Conservation (phyloP, 805 yeast species). For the Pichia membranifaciens region DNA sequence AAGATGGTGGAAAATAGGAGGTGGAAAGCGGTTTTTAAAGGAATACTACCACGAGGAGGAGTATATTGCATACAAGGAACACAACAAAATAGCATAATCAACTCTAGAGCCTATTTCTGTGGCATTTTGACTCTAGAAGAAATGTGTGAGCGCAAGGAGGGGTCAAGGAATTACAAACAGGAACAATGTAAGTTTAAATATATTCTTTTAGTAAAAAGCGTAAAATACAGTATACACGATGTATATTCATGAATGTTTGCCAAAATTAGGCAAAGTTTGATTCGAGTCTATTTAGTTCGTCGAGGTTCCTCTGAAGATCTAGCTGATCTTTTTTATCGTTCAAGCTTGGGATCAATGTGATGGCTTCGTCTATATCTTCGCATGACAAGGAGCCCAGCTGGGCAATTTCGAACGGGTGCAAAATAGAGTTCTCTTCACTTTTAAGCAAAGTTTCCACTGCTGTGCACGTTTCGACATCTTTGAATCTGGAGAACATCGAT, state of each 20-base stretch:
- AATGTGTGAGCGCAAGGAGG: too few species aligned
- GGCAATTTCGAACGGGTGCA: constrained; percentile 95
- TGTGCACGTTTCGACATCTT: constrained; percentile 85
- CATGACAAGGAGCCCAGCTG: constrained; percentile 83
- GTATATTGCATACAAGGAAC: constrained; percentile 13
- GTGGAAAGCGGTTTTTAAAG: constrained; percentile 52
- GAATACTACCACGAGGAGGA: constrained; percentile 33
- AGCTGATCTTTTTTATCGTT: constrained; percentile 75
- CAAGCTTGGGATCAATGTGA: constrained; percentile 86
- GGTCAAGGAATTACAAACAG: background rate
- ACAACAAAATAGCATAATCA: too few species aligned
- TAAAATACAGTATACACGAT: constrained; percentile 1
- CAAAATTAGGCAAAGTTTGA: constrained; percentile 27
- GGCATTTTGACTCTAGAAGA: too few species aligned
- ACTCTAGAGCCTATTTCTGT: too few species aligned
- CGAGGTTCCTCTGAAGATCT: constrained; percentile 79
- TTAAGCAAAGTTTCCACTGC: constrained; percentile 86
- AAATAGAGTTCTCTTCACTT: constrained; percentile 60
- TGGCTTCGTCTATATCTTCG: constrained; percentile 96
- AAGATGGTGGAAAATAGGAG: constrained; percentile 71
- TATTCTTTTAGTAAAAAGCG: background rate
- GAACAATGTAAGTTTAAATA: too few species aligned
- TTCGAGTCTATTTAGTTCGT: constrained; percentile 71
- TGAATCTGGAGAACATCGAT: constrained; percentile 80
- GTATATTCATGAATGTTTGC: background rate